These are phyloP conservation scores for Bruguiera parviflora DNA, from an alignment of 345 rosid genomes.

Conservation along the genomic window DNA sequence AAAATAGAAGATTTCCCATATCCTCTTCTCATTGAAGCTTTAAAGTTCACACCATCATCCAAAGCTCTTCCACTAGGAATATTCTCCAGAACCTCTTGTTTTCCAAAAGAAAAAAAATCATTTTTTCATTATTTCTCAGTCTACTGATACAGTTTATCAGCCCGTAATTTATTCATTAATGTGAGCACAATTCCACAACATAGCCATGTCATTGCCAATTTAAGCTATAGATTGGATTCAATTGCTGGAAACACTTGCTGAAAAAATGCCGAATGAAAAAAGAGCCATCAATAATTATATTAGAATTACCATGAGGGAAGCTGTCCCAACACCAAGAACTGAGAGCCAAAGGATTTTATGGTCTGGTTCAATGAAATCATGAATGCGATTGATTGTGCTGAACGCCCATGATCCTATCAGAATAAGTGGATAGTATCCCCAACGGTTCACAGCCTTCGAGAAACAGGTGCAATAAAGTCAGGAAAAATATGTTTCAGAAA, in stretches of 20 bases:
- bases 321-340: constrained; percentile 85
- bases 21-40: background rate
- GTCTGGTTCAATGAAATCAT: constrained; percentile 78
- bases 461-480: constrained; percentile 10
- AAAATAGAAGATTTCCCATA: background rate
- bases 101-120: background rate
- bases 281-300: constrained; percentile 10
- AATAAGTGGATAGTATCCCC: constrained; percentile 97
- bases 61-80: background rate
- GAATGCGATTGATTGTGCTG: constrained; percentile 79
- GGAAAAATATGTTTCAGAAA: background rate
- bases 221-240: background rate
- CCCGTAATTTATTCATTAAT: background rate
- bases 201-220: background rate
- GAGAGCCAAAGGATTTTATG: constrained; percentile 90
- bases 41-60: background rate
- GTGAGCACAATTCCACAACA: constrained; percentile 5
- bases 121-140: background rate
- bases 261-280: constrained; percentile 8
- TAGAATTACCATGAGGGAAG: constrained; percentile 76
- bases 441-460: constrained; percentile 69
- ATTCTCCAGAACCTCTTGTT: background rate
- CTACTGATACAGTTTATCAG: background rate
- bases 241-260: background rate
- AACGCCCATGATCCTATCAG: constrained; percentile 96